A percentile compares a stretch with the other conserved stretches of the same genome.
Conservation (phyloP, 169 alveolate genomes). For the Ichthyophthirius multifiliis region DNA sequence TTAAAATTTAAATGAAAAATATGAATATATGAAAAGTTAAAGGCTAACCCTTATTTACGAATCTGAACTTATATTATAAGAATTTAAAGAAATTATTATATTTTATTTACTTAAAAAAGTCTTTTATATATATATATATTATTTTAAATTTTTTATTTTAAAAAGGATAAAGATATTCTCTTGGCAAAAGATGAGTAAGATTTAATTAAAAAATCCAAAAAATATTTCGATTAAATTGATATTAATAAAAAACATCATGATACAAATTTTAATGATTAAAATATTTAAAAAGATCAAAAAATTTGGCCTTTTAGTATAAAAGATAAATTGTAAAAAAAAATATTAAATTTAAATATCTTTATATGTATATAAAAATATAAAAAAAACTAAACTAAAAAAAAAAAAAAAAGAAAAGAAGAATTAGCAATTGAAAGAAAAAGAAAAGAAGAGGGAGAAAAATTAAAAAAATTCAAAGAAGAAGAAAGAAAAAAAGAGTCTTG, state of each 20-base stretch:
- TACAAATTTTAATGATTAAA: not conserved
- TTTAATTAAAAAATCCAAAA: conserved; percentile 8
- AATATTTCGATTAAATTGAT: not conserved
- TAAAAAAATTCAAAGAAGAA: conserved; percentile 24
- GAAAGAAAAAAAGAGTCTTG: conserved; percentile 46
- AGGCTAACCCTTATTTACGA: not conserved
- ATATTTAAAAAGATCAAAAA: not conserved
- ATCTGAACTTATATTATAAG: conserved; percentile 23
- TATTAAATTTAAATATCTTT: no score
- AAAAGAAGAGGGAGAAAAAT: conserved; percentile 23
- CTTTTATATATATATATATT: no score
- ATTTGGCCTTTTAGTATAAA: conserved; percentile 20
- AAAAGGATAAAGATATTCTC: conserved; percentile 31
- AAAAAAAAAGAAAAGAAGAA: conserved; percentile 22
- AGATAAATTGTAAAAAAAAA: conserved; percentile 5
- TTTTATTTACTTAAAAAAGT: conserved; percentile 14
- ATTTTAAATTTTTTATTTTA: no score
- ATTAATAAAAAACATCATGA: not conserved
- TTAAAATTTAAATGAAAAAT: not conserved
- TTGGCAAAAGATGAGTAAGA: conserved; percentile 19
- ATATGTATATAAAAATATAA: no score
- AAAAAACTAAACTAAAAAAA: no score
- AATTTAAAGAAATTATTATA: conserved; percentile 22
- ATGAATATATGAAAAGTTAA: not conserved
- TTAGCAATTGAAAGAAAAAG: conserved; percentile 21